phyloP scores from a whole-genome alignment of 176 grass and related monocot genomes.

The Aegilops speltoides region DNA sequence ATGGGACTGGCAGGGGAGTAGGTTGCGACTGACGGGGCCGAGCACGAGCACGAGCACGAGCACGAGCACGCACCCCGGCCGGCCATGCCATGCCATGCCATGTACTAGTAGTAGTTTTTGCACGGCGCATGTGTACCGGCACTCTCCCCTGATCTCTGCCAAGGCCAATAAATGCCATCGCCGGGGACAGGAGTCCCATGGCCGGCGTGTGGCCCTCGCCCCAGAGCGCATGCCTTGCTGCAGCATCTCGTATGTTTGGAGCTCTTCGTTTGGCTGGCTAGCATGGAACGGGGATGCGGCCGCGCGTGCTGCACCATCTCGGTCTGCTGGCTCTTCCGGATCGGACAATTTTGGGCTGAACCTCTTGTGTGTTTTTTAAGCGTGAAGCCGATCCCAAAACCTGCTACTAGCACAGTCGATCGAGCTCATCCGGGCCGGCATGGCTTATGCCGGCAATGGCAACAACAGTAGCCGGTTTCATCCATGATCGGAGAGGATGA shows the following conservation, averaged over 20 bases:
- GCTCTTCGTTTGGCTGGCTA: constrained; percentile 1
- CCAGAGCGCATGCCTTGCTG: neutral
- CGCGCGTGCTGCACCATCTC: neutral
- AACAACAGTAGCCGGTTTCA: neutral
- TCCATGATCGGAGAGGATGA: neutral
- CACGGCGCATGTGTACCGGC: constrained; percentile 34
- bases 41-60: neutral
- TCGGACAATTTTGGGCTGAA: neutral
- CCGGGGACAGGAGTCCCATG: neutral
- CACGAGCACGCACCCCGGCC: neutral
- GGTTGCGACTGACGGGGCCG: neutral
- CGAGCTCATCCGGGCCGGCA: neutral
- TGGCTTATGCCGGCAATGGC: neutral
- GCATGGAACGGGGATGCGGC: constrained; percentile 11
- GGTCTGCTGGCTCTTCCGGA: neutral
- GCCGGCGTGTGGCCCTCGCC: constrained; percentile 10
- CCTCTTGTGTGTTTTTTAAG: no score
- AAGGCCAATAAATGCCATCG: constrained; percentile 29
- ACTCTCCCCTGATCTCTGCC: constrained; percentile 18
- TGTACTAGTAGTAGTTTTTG: constrained; percentile 1
- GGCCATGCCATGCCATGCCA: neutral
- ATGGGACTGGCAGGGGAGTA: constrained; percentile 28
- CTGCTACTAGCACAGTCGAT: no score
- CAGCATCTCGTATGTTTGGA: neutral
- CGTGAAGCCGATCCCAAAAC: neutral